Evolutionary conservation across 768 basidiomycete genomes (phyloP), one percentile per base, ranked within the genome.

Genomic region (Stropharia rugosoannulata): DNA sequence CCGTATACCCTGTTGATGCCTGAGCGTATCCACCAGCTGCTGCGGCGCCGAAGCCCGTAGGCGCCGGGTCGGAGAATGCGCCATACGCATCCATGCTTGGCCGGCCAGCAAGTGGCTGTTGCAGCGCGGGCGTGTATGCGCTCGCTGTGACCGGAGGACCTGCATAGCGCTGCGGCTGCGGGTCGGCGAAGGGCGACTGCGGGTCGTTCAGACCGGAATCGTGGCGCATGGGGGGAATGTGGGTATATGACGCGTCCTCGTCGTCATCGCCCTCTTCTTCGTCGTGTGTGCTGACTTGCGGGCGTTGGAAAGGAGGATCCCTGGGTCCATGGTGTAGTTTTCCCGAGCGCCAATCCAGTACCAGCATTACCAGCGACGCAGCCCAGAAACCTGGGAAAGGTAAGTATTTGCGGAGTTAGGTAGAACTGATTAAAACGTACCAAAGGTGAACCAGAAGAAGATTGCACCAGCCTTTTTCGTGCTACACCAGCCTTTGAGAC

Each of bases 401-500:
- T 11, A 36, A 51, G 45, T n/a, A 39, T 49, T 12, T 43, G 32
- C 18, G 52, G 38, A 35, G 18, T n/a, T 46, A 9, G 15, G 39
- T 32, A 18, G 42, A 29, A 40, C 29, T 46, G 36, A 48, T 5
- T 18, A 15, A 22, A 7, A 76, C 85, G 45, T 61, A 91, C 92
- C 78, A 52, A 92, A 90, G 1, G 83, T 76, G 8, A 93, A 68
- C 95, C 94, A 96, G 68, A 95, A 88, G 72, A 98, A 97, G 44
- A 95, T 83, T 4, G 84, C 84, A 0, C 83, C 91, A 2, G 95
- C 95, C 64, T 93, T 94, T 75, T 97, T 98, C 6, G 95, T 95
- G 59, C 78, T 84, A 71, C 95, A 98, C 90, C 92, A 97, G 0
- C 89, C 84, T 3, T 80, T 72, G 2, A 98, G 75, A 16, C 76